phyloP scores from a whole-genome alignment of 2,329 filamentous ascomycete species.

The Immersiporthe knoxdaviesiana region DNA sequence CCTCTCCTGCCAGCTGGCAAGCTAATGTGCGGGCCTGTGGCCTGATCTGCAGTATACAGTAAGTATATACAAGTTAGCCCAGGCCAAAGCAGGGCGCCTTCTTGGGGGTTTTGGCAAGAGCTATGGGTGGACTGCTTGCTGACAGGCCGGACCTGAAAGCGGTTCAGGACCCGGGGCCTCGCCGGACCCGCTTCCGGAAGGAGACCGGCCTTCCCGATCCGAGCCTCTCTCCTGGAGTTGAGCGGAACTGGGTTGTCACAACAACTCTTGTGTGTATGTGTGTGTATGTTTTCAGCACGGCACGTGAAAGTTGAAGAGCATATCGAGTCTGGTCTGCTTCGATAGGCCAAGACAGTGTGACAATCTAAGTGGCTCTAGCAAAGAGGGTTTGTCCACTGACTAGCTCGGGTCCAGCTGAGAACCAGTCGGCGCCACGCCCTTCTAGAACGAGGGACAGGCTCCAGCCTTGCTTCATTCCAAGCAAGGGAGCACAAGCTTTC shows the following conservation, averaged over 20 bases:
- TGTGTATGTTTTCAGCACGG: neutral
- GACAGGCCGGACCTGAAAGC: neutral
- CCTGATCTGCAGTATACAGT: neutral
- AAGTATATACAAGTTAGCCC: neutral
- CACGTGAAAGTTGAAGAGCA: neutral
- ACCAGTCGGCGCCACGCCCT: neutral
- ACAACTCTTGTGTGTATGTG: neutral
- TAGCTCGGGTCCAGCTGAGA: slow-evolving; percentile 4
- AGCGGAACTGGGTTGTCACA: neutral
- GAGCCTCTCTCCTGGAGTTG: neutral
- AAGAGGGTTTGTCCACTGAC: neutral
- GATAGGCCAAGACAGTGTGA: neutral
- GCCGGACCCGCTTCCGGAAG: neutral
- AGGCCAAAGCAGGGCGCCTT: neutral
- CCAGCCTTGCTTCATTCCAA: slow-evolving; percentile 7
- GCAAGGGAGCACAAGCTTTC: slow-evolving; percentile 12
- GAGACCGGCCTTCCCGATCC: neutral
- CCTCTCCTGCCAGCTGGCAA: too few relatives aligned
- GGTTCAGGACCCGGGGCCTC: neutral
- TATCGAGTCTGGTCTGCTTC: neutral
- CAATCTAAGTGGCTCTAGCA: neutral
- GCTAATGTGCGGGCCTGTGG: neutral
- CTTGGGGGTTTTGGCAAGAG: too few relatives aligned
- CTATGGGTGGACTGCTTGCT: neutral
- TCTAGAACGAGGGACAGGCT: neutral